Base-by-base conservation (phyloP, 1,284 basidiomycete genomes). In the Boletus subluridellus region DNA sequence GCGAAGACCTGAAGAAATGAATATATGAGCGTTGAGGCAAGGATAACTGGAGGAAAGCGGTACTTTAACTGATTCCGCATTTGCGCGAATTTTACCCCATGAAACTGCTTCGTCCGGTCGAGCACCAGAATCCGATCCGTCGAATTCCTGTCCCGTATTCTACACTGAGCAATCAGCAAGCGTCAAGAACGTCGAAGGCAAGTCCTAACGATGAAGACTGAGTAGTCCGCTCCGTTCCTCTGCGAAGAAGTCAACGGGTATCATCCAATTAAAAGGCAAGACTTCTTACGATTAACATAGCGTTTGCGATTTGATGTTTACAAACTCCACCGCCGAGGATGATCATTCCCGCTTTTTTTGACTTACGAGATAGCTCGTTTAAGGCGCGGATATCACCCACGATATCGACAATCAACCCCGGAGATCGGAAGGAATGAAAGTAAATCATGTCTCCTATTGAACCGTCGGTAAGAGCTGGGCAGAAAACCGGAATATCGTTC, bases 381-480 rank as follows among this genome's bases (percentile, higher is more conserved):
- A 99, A 77, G 30, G 85, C 79, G 46, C 96, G 87, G 59, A 99
- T 98, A 72, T 99, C 97, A 65, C 86, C 84, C 12, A 98, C 96
- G 61, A 99, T 95, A 71, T 99, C 97, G 61, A 99, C 80, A 39
- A 90, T 79, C 49, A 99, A 82, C 24, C 93, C 94, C 0, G 94
- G 93, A 60, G 87, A 88, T 60, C 89, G 88, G 81, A 95, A 98
- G 6, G 94, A 94, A 77, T 99, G 97, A 74, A 99, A 99, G 77
- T 98, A 99, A 55, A 99, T 89, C 95, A 99, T 98, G 74, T 99
- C 97, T 52, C 96, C 97, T 53, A 99, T 80, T 0, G 95, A 98
- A 15, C 97, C 97, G 69, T 99, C 97, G 11, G 97, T 99, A 46
- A 99, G 78, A 0, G 97, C 97, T 15, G 97, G 97, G 71, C 97